phyloP scores from a whole-genome alignment of 345 rosid species.

The Euphorbia pulcherrima region DNA sequence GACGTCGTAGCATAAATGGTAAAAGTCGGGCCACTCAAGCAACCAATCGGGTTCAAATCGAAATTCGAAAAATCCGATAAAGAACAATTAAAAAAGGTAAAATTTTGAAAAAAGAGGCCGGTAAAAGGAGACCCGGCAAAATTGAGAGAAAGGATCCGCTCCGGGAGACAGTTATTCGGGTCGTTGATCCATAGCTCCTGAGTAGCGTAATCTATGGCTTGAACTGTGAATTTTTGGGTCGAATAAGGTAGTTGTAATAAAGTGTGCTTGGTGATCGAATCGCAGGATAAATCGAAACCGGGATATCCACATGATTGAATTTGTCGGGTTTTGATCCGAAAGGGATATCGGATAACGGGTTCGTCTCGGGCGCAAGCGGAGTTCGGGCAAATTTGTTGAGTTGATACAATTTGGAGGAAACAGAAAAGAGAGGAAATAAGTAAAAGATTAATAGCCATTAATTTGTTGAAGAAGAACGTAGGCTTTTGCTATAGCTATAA shows the following conservation, averaged over 20 bases:
- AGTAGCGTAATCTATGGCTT: conserved; percentile 43
- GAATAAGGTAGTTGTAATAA: conserved; percentile 30
- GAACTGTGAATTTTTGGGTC: conserved; percentile 45
- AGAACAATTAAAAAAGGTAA: conserved; percentile 61
- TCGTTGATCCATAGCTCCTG: conserved; percentile 72
- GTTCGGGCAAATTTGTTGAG: conserved; percentile 25
- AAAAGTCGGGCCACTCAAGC: conserved; percentile 44
- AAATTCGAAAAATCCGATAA: conserved; percentile 19
- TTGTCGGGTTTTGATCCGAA: conserved; percentile 42
- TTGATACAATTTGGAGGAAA: not conserved
- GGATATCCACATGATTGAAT: conserved; percentile 45
- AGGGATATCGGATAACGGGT: conserved; percentile 53
- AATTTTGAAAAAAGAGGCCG: conserved; percentile 37
- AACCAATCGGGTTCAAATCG: conserved; percentile 51
- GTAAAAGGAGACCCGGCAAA: conserved; percentile 51
- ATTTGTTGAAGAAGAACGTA: not conserved
- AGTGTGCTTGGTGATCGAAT: conserved; percentile 31
- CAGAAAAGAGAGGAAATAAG: conserved; percentile 7
- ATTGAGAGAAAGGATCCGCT: conserved; percentile 50
- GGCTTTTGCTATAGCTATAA: not conserved
- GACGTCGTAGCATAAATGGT: conserved; percentile 65
- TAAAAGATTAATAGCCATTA: conserved; percentile 13
- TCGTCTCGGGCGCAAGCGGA: conserved; percentile 37
- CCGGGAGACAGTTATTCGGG: conserved; percentile 53
- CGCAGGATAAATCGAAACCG: conserved; percentile 55